phyloP scores from a whole-genome alignment of 345 rosid genomes.

The Citrus unshiu region DNA sequence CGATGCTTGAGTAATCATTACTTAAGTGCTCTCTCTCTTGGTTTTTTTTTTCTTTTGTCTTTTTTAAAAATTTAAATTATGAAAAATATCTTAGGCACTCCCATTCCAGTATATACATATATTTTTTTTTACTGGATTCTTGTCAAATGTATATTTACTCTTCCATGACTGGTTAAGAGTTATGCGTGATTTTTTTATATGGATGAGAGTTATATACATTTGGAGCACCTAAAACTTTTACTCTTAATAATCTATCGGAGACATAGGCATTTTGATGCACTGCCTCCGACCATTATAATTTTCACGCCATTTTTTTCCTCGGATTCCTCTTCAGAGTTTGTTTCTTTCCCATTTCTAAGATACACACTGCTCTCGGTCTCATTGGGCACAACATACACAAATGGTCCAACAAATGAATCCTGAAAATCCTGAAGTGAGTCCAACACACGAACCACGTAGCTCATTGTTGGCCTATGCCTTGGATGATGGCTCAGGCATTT shows the following conservation, averaged over 20 bases:
- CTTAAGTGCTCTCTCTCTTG: too few species aligned
- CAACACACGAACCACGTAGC: constrained; percentile 49
- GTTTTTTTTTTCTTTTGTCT: too few species aligned
- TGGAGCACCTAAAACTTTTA: background rate
- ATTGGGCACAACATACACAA: constrained; percentile 44
- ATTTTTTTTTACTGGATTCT: too few species aligned
- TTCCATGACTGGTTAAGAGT: too few species aligned
- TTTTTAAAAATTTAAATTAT: too few species aligned
- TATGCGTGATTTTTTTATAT: too few species aligned
- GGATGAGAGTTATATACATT: too few species aligned
- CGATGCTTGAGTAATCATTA: background rate
- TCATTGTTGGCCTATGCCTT: constrained; percentile 63
- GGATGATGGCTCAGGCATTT: constrained; percentile 65
- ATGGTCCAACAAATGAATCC: constrained; percentile 28
- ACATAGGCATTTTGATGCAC: constrained; percentile 21
- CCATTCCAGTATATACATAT: too few species aligned
- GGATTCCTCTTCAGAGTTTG: constrained; percentile 2
- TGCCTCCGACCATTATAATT: constrained; percentile 12
- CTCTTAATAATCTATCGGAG: constrained; percentile 22
- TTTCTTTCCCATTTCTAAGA: constrained; percentile 1
- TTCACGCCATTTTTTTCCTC: background rate
- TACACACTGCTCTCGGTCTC: constrained; percentile 18
- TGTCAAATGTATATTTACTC: too few species aligned
- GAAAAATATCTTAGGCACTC: too few species aligned
- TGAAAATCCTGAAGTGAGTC: constrained; percentile 59